phyloP scores from a whole-genome alignment of 495 filamentous ascomycete genomes.

The Lasiosphaeria ovina region DNA sequence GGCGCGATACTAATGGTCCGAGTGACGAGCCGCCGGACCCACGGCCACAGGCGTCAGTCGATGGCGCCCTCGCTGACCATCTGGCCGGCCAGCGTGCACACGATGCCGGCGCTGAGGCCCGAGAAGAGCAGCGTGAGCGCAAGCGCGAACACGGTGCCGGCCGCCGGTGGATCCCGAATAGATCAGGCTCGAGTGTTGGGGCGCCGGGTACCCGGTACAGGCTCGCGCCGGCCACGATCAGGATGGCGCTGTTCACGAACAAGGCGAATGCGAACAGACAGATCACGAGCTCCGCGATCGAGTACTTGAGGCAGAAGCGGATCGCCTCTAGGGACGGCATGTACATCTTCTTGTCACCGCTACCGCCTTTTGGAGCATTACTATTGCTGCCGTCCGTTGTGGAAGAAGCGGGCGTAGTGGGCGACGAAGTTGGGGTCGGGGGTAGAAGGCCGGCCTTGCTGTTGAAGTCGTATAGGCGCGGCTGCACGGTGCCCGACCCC shows the following conservation, averaged over 20 bases:
- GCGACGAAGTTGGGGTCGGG: slow-evolving; percentile 21
- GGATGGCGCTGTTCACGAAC: slow-evolving; percentile 87
- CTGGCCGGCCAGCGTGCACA: slow-evolving; percentile 61
- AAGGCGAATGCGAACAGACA: slow-evolving; percentile 86
- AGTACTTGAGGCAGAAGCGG: slow-evolving; percentile 73
- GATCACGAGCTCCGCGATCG: slow-evolving; percentile 68
- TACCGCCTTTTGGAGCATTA: slow-evolving; percentile 9
- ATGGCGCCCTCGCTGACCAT: slow-evolving; percentile 58
- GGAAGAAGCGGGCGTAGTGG: slow-evolving; percentile 15
- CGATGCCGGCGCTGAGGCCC: slow-evolving; percentile 53
- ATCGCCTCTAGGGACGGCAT: slow-evolving; percentile 76
- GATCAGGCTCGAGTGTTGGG: slow-evolving; percentile 54
- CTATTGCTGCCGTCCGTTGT: slow-evolving; percentile 8
- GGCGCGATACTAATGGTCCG: slow-evolving; percentile 69
- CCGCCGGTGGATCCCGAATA: slow-evolving; percentile 78
- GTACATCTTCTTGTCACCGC: slow-evolving; percentile 57
- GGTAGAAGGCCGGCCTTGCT: slow-evolving; percentile 54
- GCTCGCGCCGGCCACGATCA: slow-evolving; percentile 82
- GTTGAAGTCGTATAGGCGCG: slow-evolving; percentile 79
- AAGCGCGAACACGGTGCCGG: slow-evolving; percentile 58
- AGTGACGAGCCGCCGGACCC: slow-evolving; percentile 51
- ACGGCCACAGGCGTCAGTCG: slow-evolving; percentile 57
- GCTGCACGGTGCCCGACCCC: slow-evolving; percentile 81
- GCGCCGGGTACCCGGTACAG: slow-evolving; percentile 61
- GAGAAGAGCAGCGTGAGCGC: slow-evolving; percentile 54